phyloP scores from a whole-genome alignment of 176 grass and related monocot genomes.

The Hordeum marinum region DNA sequence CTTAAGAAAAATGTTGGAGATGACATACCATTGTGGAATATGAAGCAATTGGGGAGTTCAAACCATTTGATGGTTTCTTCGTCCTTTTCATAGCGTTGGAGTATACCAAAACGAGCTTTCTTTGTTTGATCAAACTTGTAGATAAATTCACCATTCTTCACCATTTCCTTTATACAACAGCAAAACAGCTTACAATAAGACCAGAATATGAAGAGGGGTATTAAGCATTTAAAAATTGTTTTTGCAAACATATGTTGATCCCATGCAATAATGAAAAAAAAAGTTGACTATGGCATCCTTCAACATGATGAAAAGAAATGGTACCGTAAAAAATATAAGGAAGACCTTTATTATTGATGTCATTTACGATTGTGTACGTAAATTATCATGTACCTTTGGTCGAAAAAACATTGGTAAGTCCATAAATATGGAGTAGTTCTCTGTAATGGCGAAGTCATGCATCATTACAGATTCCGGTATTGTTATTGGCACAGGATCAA shows the following conservation, averaged over 20 bases:
- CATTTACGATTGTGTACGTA: not conserved
- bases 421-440: slow-evolving; percentile 94
- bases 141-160: slow-evolving; percentile 74
- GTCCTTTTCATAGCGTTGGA: slow-evolving; percentile 73
- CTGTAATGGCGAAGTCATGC: slow-evolving; percentile 98
- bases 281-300: not conserved
- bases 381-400: slow-evolving; percentile 55
- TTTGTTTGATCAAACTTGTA: slow-evolving; percentile 83
- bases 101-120: slow-evolving; percentile 86
- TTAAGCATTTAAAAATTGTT: not conserved
- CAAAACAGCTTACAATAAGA: not conserved
- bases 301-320: not conserved
- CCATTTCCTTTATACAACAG: slow-evolving; percentile 69
- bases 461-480: slow-evolving; percentile 90
- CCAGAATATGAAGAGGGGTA: not conserved
- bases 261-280: not conserved
- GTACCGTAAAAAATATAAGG: not conserved
- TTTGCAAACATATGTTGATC: not conserved
- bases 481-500: slow-evolving; percentile 93
- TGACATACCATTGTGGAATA: slow-evolving; percentile 89
- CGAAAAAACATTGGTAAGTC: slow-evolving; percentile 78
- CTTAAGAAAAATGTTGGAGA: not conserved
- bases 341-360: not conserved
- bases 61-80: slow-evolving; percentile 89
- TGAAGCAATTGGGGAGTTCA: slow-evolving; percentile 95